A percentile compares a stretch with the other conserved stretches of the same genome.
Conservation (phyloP, 768 basidiomycete species). For the Lactarius sp. region DNA sequence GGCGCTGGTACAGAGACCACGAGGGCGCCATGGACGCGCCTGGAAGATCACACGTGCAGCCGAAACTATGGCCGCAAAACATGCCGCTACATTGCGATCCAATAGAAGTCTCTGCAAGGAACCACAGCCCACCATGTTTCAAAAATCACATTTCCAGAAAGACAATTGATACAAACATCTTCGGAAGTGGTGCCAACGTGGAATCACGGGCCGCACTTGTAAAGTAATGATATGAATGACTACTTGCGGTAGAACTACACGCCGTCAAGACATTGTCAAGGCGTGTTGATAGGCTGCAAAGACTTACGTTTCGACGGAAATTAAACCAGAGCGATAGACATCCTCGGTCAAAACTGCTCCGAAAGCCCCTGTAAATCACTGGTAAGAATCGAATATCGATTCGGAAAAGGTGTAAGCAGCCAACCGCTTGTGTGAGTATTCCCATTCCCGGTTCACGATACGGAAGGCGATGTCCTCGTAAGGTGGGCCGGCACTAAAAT, state of each 20-base stretch:
- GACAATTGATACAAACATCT: slow-evolving; percentile 26
- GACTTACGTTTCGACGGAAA: slow-evolving; percentile 85
- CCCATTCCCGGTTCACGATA: slow-evolving; percentile 98
- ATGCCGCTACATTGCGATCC: slow-evolving; percentile 18
- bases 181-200: slow-evolving; percentile 20
- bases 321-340: slow-evolving; percentile 96
- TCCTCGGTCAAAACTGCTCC: slow-evolving; percentile 94
- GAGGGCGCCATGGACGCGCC: slow-evolving; percentile 22
- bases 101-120: slow-evolving; percentile 21
- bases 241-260: slow-evolving; percentile 74
- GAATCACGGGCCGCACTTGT: slow-evolving; percentile 24
- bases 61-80: slow-evolving; percentile 9
- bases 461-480: slow-evolving; percentile 99
- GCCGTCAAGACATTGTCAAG: slow-evolving; percentile 25
- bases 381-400: slow-evolving; percentile 13
- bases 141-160: slow-evolving; percentile 32
- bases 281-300: slow-evolving; percentile 13
- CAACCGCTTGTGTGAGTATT: slow-evolving; percentile 94
- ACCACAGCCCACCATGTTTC: slow-evolving; percentile 16
- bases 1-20: slow-evolving; percentile 12
- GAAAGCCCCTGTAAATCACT: slow-evolving; percentile 66
- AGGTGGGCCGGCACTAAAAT: slow-evolving; percentile 95
- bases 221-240: slow-evolving; percentile 23
- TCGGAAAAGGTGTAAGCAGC: not conserved
- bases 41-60: slow-evolving; percentile 25